Percentiles rank a stretch among this genome's conserved stretches.
These are phyloP conservation scores for Podaxis sp. DNA, from an alignment of 768 basidiomycete species.

Conservation along the genomic window DNA sequence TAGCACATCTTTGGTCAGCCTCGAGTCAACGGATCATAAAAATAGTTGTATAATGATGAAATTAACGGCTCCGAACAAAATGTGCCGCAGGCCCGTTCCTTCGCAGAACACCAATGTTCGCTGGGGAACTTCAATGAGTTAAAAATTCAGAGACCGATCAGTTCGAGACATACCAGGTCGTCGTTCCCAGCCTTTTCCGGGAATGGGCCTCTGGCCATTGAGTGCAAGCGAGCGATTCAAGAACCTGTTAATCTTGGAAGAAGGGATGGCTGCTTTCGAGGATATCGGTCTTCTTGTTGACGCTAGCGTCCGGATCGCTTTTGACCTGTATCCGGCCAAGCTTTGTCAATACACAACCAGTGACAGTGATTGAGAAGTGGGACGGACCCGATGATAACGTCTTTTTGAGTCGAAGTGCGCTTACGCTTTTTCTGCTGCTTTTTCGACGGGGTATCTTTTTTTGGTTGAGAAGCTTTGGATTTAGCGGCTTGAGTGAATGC, in stretches of 20 bases:
- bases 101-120: conserved; percentile 57
- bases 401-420: conserved; percentile 37
- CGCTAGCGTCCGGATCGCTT: conserved; percentile 51
- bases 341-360: not conserved
- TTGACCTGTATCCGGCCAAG: conserved; percentile 38
- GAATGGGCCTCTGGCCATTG: conserved; percentile 34
- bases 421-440: conserved; percentile 31
- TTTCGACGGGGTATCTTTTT: conserved; percentile 24
- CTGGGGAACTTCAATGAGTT: conserved; percentile 28
- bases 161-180: conserved; percentile 45
- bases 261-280: conserved; percentile 44
- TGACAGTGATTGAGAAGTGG: conserved; percentile 3
- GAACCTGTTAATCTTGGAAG: conserved; percentile 51
- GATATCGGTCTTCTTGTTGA: conserved; percentile 19
- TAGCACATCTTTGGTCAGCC: too few relatives aligned
- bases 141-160: not conserved
- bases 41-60: not conserved
- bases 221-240: conserved; percentile 50
- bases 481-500: conserved; percentile 37
- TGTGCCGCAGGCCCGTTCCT: conserved; percentile 50
- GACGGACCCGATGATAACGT: conserved; percentile 56
- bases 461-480: conserved; percentile 25
- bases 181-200: conserved; percentile 56
- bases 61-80: conserved; percentile 44
- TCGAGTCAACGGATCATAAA: too few relatives aligned